These are phyloP conservation scores for Kodamaea kaohsiungensis DNA, from an alignment of 805 yeast genomes.

Conservation along the genomic window DNA sequence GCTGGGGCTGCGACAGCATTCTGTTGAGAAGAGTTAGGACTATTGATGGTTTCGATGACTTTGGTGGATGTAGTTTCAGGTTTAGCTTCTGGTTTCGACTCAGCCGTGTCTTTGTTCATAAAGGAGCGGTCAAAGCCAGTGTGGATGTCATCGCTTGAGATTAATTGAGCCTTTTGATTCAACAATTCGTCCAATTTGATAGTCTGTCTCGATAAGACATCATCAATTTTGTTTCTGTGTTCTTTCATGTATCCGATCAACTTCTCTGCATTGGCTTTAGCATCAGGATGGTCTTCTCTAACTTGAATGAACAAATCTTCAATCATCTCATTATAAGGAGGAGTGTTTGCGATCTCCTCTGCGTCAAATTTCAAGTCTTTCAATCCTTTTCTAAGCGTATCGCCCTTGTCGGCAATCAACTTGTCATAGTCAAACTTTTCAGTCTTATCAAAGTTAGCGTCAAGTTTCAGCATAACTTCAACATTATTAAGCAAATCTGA, in stretches of 20 bases:
- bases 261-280: slow-evolving; percentile 36
- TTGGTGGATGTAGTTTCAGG: slow-evolving; percentile 3
- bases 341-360: slow-evolving; percentile 43
- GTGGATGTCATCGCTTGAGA: slow-evolving; percentile 87
- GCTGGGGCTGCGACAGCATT: slow-evolving; percentile 5
- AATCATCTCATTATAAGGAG: slow-evolving; percentile 88
- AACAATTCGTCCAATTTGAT: slow-evolving; percentile 66
- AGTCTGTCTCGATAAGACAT: slow-evolving; percentile 61
- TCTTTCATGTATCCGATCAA: slow-evolving; percentile 44
- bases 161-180: slow-evolving; percentile 70
- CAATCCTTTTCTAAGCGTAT: slow-evolving; percentile 46
- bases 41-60: slow-evolving; percentile 31
- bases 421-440: slow-evolving; percentile 55
- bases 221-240: slow-evolving; percentile 72
- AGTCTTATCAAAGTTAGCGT: slow-evolving; percentile 52
- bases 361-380: slow-evolving; percentile 36
- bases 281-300: slow-evolving; percentile 57
- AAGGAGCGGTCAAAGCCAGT: slow-evolving; percentile 90
- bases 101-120: slow-evolving; percentile 56
- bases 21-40: slow-evolving; percentile 16
- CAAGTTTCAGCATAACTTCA: slow-evolving; percentile 42
- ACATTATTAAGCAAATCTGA: slow-evolving; percentile 35
- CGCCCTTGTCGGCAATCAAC: slow-evolving; percentile 39
- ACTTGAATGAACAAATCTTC: slow-evolving; percentile 85
- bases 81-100: slow-evolving; percentile 15